phyloP scores from a whole-genome alignment of 139 green algal species.

The Chlamydomonas sp. region DNA sequence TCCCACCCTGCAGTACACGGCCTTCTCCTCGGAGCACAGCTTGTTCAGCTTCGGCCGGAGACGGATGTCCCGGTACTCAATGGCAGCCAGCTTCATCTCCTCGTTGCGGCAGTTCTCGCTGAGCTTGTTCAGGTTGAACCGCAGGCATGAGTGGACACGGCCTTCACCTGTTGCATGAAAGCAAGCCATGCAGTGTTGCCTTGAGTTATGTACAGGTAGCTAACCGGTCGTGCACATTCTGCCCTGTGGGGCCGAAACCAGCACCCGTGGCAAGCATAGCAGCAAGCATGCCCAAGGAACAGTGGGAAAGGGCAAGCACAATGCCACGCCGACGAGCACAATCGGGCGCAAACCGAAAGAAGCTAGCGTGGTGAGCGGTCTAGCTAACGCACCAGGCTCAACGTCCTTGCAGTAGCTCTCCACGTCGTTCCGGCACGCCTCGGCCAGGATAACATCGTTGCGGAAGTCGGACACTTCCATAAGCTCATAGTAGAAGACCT shows the following conservation, averaged over 20 bases:
- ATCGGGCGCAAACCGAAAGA: too few species aligned
- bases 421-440: constrained; percentile 81
- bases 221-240: background rate
- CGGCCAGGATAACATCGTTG: constrained; percentile 74
- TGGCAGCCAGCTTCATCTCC: constrained; percentile 74
- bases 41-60: constrained; percentile 79
- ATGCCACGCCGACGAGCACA: too few species aligned
- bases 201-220: background rate
- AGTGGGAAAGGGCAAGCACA: too few species aligned
- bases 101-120: constrained; percentile 71
- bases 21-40: constrained; percentile 80
- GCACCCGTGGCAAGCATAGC: too few species aligned
- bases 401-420: constrained; percentile 79
- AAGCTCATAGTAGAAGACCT: constrained; percentile 90
- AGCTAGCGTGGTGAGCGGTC: too few species aligned
- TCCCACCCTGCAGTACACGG: constrained; percentile 78
- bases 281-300: too few species aligned
- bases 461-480: constrained; percentile 82
- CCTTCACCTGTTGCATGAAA: constrained; percentile 53
- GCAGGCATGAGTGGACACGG: constrained; percentile 83
- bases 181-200: too few species aligned
- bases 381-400: constrained; percentile 52
- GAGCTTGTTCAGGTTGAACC: constrained; percentile 56
- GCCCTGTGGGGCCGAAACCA: background rate
- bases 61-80: constrained; percentile 71